Percentiles rank a stretch among this genome's conserved stretches.
Conservation (phyloP, 2,329 filamentous ascomycete genomes). For the Alternaria burnsii region DNA sequence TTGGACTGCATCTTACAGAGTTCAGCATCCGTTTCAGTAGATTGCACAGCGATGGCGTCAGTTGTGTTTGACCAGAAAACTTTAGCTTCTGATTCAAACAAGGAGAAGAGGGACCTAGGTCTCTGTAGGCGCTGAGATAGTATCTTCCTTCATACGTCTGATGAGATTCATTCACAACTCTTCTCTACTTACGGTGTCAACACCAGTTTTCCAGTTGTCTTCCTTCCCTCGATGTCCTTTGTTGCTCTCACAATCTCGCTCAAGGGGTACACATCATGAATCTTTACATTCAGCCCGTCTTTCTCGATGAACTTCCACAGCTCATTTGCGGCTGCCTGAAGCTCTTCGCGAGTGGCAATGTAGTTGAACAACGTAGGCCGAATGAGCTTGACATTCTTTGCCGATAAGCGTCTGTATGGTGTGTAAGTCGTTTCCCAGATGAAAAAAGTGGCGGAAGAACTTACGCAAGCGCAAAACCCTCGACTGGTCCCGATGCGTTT, state of each 20-base stretch:
- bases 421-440: not conserved
- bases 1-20: not conserved
- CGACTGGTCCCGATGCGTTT: constrained; percentile 81
- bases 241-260: constrained; percentile 77
- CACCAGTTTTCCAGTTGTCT: constrained; percentile 84
- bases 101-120: not conserved
- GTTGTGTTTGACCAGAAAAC: not conserved
- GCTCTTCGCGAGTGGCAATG: constrained; percentile 66
- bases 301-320: constrained; percentile 76
- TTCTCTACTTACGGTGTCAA: constrained; percentile 64
- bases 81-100: not conserved
- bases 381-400: constrained; percentile 80
- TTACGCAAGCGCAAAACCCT: constrained; percentile 69
- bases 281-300: constrained; percentile 73
- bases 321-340: constrained; percentile 73
- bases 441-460: constrained; percentile 51
- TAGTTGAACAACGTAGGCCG: constrained; percentile 79
- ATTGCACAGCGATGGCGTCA: not conserved
- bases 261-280: constrained; percentile 81
- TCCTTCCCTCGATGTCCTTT: constrained; percentile 77
- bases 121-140: not conserved
- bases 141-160: not conserved
- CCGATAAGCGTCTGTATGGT: constrained; percentile 59
- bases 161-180: not conserved
- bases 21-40: not conserved